Base-by-base conservation (phyloP, 2,329 filamentous ascomycete species). In the Hirsutella minnesotensis region DNA sequence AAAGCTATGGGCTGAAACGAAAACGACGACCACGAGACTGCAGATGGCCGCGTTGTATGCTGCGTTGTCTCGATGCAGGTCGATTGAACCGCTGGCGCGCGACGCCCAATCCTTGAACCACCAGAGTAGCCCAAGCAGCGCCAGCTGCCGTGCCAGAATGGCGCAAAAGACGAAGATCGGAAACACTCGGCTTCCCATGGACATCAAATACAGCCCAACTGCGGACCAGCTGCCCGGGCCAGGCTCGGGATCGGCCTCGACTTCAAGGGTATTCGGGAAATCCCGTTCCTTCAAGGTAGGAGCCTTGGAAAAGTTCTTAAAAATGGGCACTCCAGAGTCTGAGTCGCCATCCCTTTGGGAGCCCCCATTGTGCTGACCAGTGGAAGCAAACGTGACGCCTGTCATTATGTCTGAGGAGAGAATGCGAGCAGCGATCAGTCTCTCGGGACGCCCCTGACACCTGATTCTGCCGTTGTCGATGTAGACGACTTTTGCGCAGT, bases 291-390 rank as follows among this genome's bases (percentile, higher is more conserved):
- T 16, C 19, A 8, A 4, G 7, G 22, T 44, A 9, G 42, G 31
- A 10, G 38, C 38, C 38, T 29, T 44, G 20, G 42, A 44, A 22
- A 44, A 44, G 22, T 44, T 44, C 15, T 44, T 44, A n/a, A 36
- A 37, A 5, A 44, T 4, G n/a, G 37, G 40, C 13, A 8, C 10
- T 15, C 34, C 8, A 12, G 4, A 12, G n/a, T 5, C 4, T 31
- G 5, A 13, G 30, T 13, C n/a, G 13, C 30, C 30, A 31, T 4
- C 7, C 5, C n/a, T 7, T n/a, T 5, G 30, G n/a, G 30, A 5
- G 4, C 10, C 3, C 10, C 10, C 30, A 12, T 10, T 31, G 30
- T 31, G n/a, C n/a, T n/a, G n/a, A n/a, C n/a, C 30, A n/a, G 30
- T 12, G n/a, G 5, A 5, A 15, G 5, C 13, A 18, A 15, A 4